Percentiles rank a stretch among this genome's conserved stretches.
phyloP scores from a whole-genome alignment of 2,329 filamentous ascomycete genomes.

The Cephalotrichum gorgonifer region DNA sequence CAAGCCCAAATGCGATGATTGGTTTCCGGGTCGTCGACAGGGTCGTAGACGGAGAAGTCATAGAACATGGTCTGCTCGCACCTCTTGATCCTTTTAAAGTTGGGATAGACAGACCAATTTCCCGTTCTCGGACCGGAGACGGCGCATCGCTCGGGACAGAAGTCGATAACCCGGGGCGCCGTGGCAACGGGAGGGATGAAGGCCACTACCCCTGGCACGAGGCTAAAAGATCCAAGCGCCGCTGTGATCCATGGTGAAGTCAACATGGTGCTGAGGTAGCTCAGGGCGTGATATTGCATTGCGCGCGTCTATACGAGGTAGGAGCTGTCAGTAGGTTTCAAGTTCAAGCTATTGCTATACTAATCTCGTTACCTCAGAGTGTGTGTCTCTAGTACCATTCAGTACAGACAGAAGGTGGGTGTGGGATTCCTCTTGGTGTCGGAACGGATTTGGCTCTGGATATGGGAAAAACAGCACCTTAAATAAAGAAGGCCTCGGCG shows the following conservation, averaged over 20 bases:
- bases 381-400: background rate
- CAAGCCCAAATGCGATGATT: slow-evolving; percentile 20
- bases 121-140: slow-evolving; percentile 12
- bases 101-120: slow-evolving; percentile 16
- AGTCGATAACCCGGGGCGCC: background rate
- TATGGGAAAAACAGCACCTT: background rate
- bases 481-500: background rate
- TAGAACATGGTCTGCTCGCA: slow-evolving; percentile 22
- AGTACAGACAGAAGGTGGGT: background rate
- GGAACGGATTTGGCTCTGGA: background rate
- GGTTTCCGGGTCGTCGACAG: slow-evolving; percentile 16
- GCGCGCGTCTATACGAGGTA: background rate
- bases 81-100: slow-evolving; percentile 13
- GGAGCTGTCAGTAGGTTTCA: background rate
- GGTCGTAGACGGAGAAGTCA: slow-evolving; percentile 21
- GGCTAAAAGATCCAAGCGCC: background rate
- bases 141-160: slow-evolving; percentile 13
- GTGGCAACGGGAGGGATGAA: background rate
- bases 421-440: background rate
- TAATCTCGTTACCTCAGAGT: background rate
- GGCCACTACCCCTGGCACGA: background rate
- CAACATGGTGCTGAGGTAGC: background rate
- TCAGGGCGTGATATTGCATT: background rate
- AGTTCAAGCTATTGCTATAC: background rate
- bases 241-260: background rate